Conservation (phyloP, 495 filamentous ascomycete genomes). For the Neurospora africana region DNA sequence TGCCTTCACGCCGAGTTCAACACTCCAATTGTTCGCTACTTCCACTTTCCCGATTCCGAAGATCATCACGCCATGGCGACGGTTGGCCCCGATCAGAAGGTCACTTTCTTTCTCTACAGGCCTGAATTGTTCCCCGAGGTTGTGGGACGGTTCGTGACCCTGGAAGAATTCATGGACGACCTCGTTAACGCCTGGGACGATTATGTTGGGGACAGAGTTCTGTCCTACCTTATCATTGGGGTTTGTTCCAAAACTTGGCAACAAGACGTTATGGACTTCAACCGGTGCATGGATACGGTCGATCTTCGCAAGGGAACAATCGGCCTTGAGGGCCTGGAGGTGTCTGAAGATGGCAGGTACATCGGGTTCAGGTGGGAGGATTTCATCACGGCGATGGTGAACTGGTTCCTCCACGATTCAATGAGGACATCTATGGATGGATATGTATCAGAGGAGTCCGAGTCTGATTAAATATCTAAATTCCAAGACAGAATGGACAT, state of each 20-base stretch:
- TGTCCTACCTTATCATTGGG: neutral
- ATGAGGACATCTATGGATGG: no score
- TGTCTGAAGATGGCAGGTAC: neutral
- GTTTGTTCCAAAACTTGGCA: neutral
- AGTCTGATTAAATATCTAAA: no score
- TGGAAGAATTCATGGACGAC: neutral
- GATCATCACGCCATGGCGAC: neutral
- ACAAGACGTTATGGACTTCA: neutral
- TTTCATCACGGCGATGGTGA: neutral
- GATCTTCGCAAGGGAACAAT: neutral
- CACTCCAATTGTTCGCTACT: neutral
- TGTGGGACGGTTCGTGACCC: no score
- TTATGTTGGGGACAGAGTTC: neutral
- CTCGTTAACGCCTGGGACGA: neutral
- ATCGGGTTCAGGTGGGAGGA: neutral
- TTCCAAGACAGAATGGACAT: no score
- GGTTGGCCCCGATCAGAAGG: neutral
- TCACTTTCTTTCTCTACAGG: neutral
- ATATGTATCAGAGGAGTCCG: no score
- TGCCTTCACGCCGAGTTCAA: neutral
- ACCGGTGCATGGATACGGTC: neutral
- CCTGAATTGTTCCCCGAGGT: no score
- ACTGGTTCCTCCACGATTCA: neutral
- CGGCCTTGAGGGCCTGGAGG: neutral
- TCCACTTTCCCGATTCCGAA: neutral